Evolutionary conservation across 352 stramenopile species (phyloP).

Genomic region (Pythium coloratum): DNA sequence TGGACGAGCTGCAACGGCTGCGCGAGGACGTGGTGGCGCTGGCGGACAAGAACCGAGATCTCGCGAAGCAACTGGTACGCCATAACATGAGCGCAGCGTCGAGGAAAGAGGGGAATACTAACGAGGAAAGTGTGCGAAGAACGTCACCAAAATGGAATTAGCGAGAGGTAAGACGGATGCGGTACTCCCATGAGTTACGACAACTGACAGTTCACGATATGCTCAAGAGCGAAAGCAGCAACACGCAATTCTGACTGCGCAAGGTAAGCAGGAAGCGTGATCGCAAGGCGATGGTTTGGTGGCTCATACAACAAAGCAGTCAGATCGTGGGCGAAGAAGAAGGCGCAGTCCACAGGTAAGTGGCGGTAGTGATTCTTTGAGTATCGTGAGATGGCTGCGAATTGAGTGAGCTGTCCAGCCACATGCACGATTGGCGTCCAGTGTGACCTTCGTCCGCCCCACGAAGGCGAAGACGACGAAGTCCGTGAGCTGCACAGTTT

Average conservation of each 20-base stretch:
- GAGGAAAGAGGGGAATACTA: background rate
- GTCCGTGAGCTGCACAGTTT: constrained; percentile 3
- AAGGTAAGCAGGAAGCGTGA: constrained; percentile 7
- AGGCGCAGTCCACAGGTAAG: background rate
- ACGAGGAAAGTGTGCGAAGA: constrained; percentile 35
- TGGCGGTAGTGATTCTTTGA: background rate
- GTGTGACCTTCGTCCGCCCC: constrained; percentile 7
- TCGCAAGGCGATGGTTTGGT: background rate
- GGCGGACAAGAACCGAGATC: constrained; percentile 55
- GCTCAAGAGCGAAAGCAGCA: constrained; percentile 10
- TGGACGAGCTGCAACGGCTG: constrained; percentile 63
- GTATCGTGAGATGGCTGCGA: background rate
- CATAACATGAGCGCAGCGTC: background rate
- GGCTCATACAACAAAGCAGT: background rate
- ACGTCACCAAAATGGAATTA: constrained; percentile 54
- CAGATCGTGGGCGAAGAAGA: constrained; percentile 8
- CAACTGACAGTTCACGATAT: background rate
- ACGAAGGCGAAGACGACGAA: background rate
- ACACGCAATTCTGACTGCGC: constrained; percentile 14
- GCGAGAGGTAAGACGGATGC: constrained; percentile 32
- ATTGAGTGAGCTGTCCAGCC: background rate
- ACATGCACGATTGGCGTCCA: constrained; percentile 9
- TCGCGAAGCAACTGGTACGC: constrained; percentile 65
- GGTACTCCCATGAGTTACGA: background rate
- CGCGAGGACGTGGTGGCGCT: constrained; percentile 42